A percentile compares a stretch with the other conserved stretches of the same genome.
phyloP scores from a whole-genome alignment of 2,329 filamentous ascomycete genomes.

The Orbilia ellipsospora region DNA sequence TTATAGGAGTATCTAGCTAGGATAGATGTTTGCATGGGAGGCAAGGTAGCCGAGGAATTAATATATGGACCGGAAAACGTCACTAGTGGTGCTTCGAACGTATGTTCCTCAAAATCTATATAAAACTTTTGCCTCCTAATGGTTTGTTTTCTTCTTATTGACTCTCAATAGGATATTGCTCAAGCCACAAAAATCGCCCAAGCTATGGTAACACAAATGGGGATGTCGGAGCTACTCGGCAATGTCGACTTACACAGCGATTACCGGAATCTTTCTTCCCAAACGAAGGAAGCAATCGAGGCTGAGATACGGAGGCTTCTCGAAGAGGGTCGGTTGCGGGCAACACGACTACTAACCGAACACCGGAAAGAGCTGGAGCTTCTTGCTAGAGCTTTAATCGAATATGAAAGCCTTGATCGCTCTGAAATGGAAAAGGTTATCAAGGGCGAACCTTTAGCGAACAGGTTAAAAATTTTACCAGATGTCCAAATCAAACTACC shows the following conservation, averaged over 20 bases:
- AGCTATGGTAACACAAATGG: constrained; percentile 85
- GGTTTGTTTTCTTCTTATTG: not conserved
- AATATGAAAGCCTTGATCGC: constrained; percentile 92
- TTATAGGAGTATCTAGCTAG: constrained; percentile 74
- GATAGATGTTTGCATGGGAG: constrained; percentile 84
- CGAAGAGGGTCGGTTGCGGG: constrained; percentile 81
- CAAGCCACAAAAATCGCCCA: constrained; percentile 84
- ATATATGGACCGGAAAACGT: constrained; percentile 92
- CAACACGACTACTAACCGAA: constrained; percentile 75
- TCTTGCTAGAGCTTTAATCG: constrained; percentile 85
- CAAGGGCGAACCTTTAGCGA: constrained; percentile 80
- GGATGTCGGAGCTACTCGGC: constrained; percentile 88
- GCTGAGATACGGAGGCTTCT: constrained; percentile 85
- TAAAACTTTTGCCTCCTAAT: not conserved
- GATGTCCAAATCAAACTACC: constrained; percentile 76
- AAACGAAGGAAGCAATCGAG: constrained; percentile 89
- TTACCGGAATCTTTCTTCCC: constrained; percentile 82
- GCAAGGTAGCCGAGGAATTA: constrained; percentile 90
- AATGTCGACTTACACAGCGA: constrained; percentile 87
- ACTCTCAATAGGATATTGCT: constrained; percentile 75
- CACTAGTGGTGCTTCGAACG: constrained; percentile 83
- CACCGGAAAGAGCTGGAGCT: constrained; percentile 87
- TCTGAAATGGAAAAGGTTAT: constrained; percentile 92
- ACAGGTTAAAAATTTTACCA: constrained; percentile 71
- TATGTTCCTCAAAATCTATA: constrained; percentile 64